Evolutionary conservation across 2,329 filamentous ascomycete genomes (phyloP).

Genomic region (Neonectria ditissima): DNA sequence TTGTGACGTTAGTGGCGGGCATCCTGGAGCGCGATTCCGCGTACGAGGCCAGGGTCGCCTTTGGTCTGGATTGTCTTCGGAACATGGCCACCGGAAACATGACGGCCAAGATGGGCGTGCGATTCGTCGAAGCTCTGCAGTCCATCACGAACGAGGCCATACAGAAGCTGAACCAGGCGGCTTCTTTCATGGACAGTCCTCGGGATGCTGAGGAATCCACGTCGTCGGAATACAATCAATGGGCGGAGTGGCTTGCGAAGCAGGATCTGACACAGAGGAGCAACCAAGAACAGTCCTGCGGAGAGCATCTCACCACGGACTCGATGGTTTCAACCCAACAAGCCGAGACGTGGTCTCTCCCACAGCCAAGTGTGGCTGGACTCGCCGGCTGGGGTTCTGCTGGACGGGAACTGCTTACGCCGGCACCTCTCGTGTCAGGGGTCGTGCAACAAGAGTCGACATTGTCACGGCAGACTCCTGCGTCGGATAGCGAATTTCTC

Average conservation of each 20-base stretch:
- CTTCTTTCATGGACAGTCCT: neutral
- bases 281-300: neutral
- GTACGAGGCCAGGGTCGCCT: slow-evolving; percentile 45
- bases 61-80: slow-evolving; percentile 48
- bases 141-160: slow-evolving; percentile 39
- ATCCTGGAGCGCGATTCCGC: slow-evolving; percentile 50
- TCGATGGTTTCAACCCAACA: neutral
- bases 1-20: slow-evolving; percentile 49
- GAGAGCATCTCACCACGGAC: neutral
- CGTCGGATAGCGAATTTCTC: slow-evolving; percentile 17
- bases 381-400: slow-evolving; percentile 5
- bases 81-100: slow-evolving; percentile 51
- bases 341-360: neutral
- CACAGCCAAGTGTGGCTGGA: neutral
- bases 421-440: slow-evolving; percentile 10
- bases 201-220: neutral
- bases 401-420: neutral
- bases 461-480: slow-evolving; percentile 8
- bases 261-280: slow-evolving; percentile 15
- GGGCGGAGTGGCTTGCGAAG: slow-evolving; percentile 39
- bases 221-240: slow-evolving; percentile 32
- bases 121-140: slow-evolving; percentile 43
- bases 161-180: slow-evolving; percentile 22
- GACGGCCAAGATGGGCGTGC: slow-evolving; percentile 37
- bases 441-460: slow-evolving; percentile 9